Conservation (phyloP, 768 basidiomycete species). For the Clathrus columnatus region DNA sequence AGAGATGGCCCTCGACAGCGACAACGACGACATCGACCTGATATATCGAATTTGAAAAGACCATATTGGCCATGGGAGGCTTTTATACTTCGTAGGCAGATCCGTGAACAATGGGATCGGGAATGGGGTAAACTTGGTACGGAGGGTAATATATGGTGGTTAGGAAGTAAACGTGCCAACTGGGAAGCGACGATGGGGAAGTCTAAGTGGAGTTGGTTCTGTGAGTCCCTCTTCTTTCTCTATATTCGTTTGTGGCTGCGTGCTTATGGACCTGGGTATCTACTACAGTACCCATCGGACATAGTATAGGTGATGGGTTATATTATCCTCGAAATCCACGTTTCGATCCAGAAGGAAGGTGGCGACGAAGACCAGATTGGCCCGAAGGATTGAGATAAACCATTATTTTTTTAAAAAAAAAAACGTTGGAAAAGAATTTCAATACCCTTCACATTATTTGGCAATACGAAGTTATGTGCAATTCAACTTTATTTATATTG, state of each 20-base stretch:
- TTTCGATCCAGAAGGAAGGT: conserved; percentile 60
- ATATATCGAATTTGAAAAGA: not conserved
- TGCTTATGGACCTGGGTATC: not conserved
- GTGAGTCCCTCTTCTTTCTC: conserved; percentile 41
- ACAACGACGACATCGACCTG: not conserved
- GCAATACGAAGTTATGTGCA: too few species aligned
- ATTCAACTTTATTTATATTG: too few species aligned
- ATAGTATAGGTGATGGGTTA: conserved; percentile 47
- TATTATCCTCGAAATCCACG: conserved; percentile 62
- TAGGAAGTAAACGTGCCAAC: conserved; percentile 48
- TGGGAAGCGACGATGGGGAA: conserved; percentile 84
- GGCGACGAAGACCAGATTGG: conserved; percentile 63
- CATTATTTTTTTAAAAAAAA: too few species aligned
- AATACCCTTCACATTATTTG: too few species aligned
- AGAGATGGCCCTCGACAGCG: conserved; percentile 38
- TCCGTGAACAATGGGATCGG: conserved; percentile 48
- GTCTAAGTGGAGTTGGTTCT: conserved; percentile 60
- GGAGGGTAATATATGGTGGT: conserved; percentile 87
- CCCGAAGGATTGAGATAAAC: conserved; percentile 49
- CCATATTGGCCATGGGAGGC: not conserved
- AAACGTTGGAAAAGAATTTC: too few species aligned
- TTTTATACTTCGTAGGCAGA: conserved; percentile 16
- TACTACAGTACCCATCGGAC: conserved; percentile 41
- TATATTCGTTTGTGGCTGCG: not conserved
- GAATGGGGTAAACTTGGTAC: conserved; percentile 73